Base-by-base conservation (phyloP, 306 rosid genomes). In the Senna siamea region DNA sequence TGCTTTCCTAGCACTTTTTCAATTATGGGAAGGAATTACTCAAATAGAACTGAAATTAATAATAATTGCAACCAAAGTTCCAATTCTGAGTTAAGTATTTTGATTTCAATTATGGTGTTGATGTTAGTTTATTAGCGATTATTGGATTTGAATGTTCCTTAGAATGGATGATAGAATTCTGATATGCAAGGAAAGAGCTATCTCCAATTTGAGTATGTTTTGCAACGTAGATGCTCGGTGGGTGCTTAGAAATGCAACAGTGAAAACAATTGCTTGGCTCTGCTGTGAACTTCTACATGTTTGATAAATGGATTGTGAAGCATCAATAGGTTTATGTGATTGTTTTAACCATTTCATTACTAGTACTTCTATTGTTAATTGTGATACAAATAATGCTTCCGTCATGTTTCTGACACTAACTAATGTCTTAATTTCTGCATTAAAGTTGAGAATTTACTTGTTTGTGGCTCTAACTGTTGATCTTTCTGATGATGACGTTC, bases 221-320 rank as follows among this genome's bases (percentile, higher is more conserved):
- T 43, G 1, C 2, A 2, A 8, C 6, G 35, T 12, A 22, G 34
- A 7, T 48, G 1, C 8, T 43, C 11, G 5, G 17, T 2, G 15
- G 56, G 15, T 14, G 71, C 26, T 46, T 46, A 51, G 4, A n/a
- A 50, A 68, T 68, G 60, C 32, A 68, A 66, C 23, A 46, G 26
- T 1, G 23, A 11, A 46, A 9, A 35, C 18, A 5, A 17, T 28
- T 28, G 14, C 26, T 32, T 59, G 23, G 23, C 9, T 59, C 44
- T 1, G 15, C 3, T 2, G 7, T 26, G 26, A 34, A 34, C 44
- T 15, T 32, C 43, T 30, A 7, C 20, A 15, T 15, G 44, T 6
- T 32, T 59, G 13, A 34, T 57, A 14, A n/a, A 3, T 26, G 30
- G 65, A 4, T 14, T 10, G 30, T 5, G 23, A 28, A 26, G 2